Percentiles rank a stretch among this genome's conserved stretches.
phyloP scores from a whole-genome alignment of 257 asterid species.

The Oldenlandia corymbosa region DNA sequence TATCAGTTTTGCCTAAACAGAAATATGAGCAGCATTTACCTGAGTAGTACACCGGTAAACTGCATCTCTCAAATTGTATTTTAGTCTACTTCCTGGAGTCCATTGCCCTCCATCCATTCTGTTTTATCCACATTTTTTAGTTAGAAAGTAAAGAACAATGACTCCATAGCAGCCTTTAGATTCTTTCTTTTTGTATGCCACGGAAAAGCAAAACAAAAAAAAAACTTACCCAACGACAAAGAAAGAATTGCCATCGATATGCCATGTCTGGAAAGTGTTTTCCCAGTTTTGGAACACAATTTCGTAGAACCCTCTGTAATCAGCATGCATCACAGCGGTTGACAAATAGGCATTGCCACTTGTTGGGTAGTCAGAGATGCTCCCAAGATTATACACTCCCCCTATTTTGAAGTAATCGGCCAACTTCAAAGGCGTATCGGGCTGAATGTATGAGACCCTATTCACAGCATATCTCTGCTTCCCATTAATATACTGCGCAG shows the following conservation, averaged over 20 bases:
- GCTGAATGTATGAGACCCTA: constrained; percentile 56
- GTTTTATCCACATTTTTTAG: constrained; percentile 19
- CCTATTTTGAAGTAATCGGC: constrained; percentile 86
- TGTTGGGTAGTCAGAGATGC: constrained; percentile 61
- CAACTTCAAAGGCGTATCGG: constrained; percentile 80
- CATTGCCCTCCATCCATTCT: constrained; percentile 94
- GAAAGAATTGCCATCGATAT: constrained; percentile 76
- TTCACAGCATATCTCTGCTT: constrained; percentile 87
- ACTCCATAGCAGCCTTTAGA: not conserved
- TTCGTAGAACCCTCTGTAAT: constrained; percentile 60
- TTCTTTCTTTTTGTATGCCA: not conserved
- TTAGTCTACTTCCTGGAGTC: constrained; percentile 57
- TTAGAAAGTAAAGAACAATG: constrained; percentile 1
- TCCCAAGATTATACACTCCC: constrained; percentile 62
- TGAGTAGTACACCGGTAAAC: constrained; percentile 76
- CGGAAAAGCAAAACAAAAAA: not conserved
- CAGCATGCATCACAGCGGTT: constrained; percentile 76
- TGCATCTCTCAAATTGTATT: constrained; percentile 72
- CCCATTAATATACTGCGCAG: constrained; percentile 72
- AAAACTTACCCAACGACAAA: constrained; percentile 79
- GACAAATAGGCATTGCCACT: constrained; percentile 51
- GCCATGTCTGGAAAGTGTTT: constrained; percentile 86
- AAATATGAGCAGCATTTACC: constrained; percentile 35
- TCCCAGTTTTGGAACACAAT: constrained; percentile 91
- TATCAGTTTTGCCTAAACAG: too few species aligned